Evolutionary conservation across 176 grass and related monocot genomes (phyloP), one percentile per base, ranked within the genome.

Genomic region (Dendrocalamus sinicus): DNA sequence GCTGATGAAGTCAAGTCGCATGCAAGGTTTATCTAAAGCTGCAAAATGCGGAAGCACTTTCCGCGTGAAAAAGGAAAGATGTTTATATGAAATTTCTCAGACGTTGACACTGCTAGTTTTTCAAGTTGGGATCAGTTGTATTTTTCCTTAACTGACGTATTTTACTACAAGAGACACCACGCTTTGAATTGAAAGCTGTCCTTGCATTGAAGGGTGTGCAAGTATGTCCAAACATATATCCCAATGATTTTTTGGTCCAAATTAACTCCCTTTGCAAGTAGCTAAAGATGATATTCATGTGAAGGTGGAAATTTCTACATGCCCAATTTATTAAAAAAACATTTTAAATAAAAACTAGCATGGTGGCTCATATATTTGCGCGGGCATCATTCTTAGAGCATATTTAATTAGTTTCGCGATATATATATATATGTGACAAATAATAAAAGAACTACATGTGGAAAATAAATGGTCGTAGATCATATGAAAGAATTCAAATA

Each of bases 61-160:
- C 20, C 12, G 3, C 22, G 9, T 3, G 78, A 63, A 82, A 81
- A 86, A 35, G 0, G 77, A 72, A 71, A 86, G 53, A 46, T 77
- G 83, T 4, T 12, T 32, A 55, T n/a, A 9, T 62, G 46, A 90
- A 77, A 63, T 50, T 67, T 65, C 5, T 75, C 15, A 14, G 69
- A 85, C 7, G 75, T 79, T 50, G 87, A 84, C 76, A 13, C 30
- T 58, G 10, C 63, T 48, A 80, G 61, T 75, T 81, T 64, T 16
- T 26, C 64, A 9, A n/a, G 32, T 41, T 15, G 53, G 46, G 46
- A 12, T 67, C 77, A 51, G 26, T 22, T 80, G 28, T n/a, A 8
- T 32, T 23, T 37, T 67, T 19, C 22, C 11, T 83, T 39, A 55
- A 53, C 73, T 28, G 9, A 64, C 24, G 23, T 79, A 23, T 37